Base-by-base conservation (phyloP, 129 eudicot genomes). In the Solidago caesia region DNA sequence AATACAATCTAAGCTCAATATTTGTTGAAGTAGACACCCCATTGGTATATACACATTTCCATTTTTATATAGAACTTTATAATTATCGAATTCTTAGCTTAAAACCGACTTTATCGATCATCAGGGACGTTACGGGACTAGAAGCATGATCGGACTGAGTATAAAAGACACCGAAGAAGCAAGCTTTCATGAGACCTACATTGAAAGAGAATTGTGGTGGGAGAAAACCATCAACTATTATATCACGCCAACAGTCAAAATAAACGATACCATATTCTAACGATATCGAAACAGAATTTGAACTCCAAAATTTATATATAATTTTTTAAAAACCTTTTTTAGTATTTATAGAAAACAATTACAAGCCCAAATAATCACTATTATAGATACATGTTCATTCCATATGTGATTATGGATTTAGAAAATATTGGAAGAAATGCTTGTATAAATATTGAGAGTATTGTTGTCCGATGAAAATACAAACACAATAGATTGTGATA, bases 41-140 rank as follows among this genome's bases (percentile, higher is more conserved):
- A 5, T 44, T 84, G 83, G 92, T 87, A 82, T 1, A 29, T 51
- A 61, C 21, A 2, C 25, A 33, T 8, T 7, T 6, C 64, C 14
- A 4, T 1, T 21, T 41, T 42, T 59, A 26, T 2, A 5, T 64
- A 65, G 5, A 47, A 44, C 46, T 41, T 15, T 29, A 0, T 47
- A 3, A 33, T 59, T 52, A 14, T 14, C 10, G 8, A 14, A 33
- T 15, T 9, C 48, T 21, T 26, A 26, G 10, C 45, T 64, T 7
- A 64, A 25, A 3, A 13, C 27, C 13, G 9, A 21, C 12, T 44
- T 45, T 0, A 13, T 41, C 74, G 11, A 60, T 76, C n/a, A 25
- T 47, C 51, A 91, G 96, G 97, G 97, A 2, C 72, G 84, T 26
- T 86, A 91, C 44, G 97, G 97, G 27, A 91, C 97, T 0, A 81